These are phyloP conservation scores for Plenodomus biglobosus DNA, from an alignment of 2,329 filamentous ascomycete species.

Conservation along the genomic window DNA sequence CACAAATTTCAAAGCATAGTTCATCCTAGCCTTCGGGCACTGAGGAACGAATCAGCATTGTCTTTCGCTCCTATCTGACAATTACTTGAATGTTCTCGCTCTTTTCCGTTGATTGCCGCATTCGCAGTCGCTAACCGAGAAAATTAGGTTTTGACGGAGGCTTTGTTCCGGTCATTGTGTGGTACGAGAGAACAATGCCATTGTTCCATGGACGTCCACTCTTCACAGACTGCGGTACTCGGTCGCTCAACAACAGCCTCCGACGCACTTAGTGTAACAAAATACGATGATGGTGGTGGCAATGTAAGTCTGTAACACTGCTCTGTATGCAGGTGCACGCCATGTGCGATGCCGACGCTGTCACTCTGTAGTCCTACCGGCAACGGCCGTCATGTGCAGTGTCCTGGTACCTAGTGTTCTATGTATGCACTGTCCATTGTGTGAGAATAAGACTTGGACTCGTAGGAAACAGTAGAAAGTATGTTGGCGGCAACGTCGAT, in stretches of 20 bases:
- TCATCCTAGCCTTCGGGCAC: conserved; percentile 45
- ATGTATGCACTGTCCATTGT: conserved; percentile 15
- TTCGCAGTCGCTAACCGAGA: neutral
- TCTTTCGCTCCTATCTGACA: conserved; percentile 51
- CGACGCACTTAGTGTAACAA: conserved; percentile 18
- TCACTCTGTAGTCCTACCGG: conserved; percentile 21
- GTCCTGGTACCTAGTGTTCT: too few relatives aligned
- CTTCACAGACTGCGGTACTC: conserved; percentile 6
- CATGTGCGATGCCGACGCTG: conserved; percentile 16
- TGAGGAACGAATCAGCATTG: conserved; percentile 46
- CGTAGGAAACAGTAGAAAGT: too few relatives aligned
- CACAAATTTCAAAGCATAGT: conserved; percentile 46
- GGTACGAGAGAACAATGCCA: conserved; percentile 6
- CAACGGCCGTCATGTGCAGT: too few relatives aligned
- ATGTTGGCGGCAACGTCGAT: conserved; percentile 4
- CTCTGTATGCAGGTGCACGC: conserved; percentile 19
- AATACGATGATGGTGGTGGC: conserved; percentile 5
- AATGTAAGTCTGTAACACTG: conserved; percentile 6
- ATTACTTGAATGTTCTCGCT: neutral
- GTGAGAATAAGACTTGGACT: neutral
- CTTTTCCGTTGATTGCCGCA: neutral
- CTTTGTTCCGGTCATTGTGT: neutral
- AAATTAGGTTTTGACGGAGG: neutral
- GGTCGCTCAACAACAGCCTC: conserved; percentile 12
- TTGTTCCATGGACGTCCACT: conserved; percentile 11